Percentiles rank a stretch among this genome's conserved stretches.
Conservation (phyloP, 1,284 basidiomycete species). For the Microbotryomycetes sp. region DNA sequence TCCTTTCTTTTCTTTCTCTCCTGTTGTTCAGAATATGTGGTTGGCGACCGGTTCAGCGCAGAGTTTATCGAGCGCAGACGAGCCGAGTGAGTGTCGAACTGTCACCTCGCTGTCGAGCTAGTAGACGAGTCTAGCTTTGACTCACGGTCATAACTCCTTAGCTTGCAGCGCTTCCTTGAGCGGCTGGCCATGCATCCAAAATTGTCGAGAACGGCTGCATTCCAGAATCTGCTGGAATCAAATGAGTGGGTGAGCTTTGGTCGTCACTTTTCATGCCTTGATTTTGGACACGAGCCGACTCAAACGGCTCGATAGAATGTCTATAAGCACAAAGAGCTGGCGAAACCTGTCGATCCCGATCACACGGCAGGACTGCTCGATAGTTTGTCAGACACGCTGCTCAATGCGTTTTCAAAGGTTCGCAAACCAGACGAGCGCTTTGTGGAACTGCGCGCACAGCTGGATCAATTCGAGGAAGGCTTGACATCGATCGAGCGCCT, state of each 20-base stretch:
- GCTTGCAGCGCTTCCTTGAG: conserved; percentile 86
- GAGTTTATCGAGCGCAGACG: conserved; percentile 93
- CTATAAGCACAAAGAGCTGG: conserved; percentile 88
- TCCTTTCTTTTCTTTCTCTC: neutral
- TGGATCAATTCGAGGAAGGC: conserved; percentile 94
- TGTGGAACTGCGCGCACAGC: conserved; percentile 75
- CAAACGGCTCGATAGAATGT: conserved; percentile 56
- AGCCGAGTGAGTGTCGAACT: conserved; percentile 60
- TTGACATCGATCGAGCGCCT: conserved; percentile 71
- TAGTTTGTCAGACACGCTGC: conserved; percentile 86
- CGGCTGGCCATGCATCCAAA: conserved; percentile 87
- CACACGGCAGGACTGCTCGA: conserved; percentile 74
- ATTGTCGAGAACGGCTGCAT: conserved; percentile 79
- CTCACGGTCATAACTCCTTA: conserved; percentile 38
- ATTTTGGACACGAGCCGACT: neutral
- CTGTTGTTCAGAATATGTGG: conserved; percentile 73
- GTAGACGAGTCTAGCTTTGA: neutral
- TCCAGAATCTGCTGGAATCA: conserved; percentile 88
- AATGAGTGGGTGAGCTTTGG: conserved; percentile 79
- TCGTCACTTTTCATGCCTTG: conserved; percentile 3
- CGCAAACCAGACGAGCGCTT: conserved; percentile 91
- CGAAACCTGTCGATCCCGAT: conserved; percentile 46
- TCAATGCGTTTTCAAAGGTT: conserved; percentile 90
- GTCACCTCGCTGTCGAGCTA: neutral
- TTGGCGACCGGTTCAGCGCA: conserved; percentile 89